Conservation (phyloP, 2,329 filamentous ascomycete species). For the Claviceps maximensis region DNA sequence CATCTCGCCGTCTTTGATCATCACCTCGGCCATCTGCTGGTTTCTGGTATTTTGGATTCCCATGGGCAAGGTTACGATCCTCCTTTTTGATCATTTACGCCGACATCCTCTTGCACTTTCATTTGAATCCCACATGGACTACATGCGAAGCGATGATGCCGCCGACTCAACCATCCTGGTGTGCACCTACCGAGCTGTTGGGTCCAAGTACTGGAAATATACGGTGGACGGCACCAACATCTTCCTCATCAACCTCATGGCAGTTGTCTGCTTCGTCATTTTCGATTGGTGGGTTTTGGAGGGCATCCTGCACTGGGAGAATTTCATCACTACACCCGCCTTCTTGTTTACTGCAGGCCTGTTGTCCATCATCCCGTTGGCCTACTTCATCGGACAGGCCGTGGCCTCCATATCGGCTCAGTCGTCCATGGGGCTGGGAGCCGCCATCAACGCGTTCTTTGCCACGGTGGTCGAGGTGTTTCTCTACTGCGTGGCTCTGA, state of each 20-base stretch:
- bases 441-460: conserved; percentile 96
- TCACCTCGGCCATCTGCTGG: conserved; percentile 86
- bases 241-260: conserved; percentile 94
- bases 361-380: conserved; percentile 86
- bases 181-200: conserved; percentile 93
- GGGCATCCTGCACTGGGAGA: conserved; percentile 53
- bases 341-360: conserved; percentile 76
- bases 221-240: conserved; percentile 97
- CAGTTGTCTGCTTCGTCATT: conserved; percentile 85
- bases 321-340: conserved; percentile 65
- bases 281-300: conserved; percentile 79
- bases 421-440: conserved; percentile 94
- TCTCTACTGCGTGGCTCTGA: conserved; percentile 87
- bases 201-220: conserved; percentile 97
- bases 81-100: conserved; percentile 81
- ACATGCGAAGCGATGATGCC: conserved; percentile 55
- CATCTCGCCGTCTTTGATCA: conserved; percentile 70
- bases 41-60: conserved; percentile 95
- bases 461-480: conserved; percentile 96
- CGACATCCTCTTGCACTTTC: conserved; percentile 85
- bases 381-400: conserved; percentile 97
- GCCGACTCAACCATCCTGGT: conserved; percentile 77
- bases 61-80: conserved; percentile 89
- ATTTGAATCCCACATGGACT: conserved; percentile 76
- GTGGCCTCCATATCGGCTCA: conserved; percentile 97